Evolutionary conservation across 75 land plant genomes (phyloP).

Genomic region (Sequoia sempervirens): DNA sequence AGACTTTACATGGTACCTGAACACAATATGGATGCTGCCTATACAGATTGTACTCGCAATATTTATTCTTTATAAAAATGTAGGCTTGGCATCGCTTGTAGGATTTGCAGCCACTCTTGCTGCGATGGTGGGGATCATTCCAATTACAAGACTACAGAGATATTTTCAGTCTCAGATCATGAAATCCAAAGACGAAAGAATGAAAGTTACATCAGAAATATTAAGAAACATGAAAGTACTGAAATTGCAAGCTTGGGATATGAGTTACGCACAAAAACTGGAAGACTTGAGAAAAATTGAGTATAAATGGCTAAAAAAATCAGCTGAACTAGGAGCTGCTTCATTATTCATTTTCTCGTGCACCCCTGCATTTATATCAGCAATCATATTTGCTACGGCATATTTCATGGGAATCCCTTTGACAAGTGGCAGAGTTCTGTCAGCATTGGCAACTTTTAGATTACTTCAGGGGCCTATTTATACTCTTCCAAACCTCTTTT

Average conservation of each 20-base stretch:
- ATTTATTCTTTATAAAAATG: constrained; percentile 38
- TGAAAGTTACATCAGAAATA: too few species aligned
- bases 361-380: constrained; percentile 66
- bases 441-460: constrained; percentile 78
- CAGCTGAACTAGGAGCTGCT: too few species aligned
- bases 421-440: constrained; percentile 67
- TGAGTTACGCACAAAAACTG: too few species aligned
- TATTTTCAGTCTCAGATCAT: constrained; percentile 60
- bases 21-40: constrained; percentile 70
- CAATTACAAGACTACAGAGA: constrained; percentile 49
- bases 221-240: too few species aligned
- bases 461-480: constrained; percentile 79
- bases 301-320: too few species aligned
- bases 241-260: too few species aligned
- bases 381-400: constrained; percentile 65
- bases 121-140: constrained; percentile 59
- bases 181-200: constrained; percentile 70
- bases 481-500: constrained; percentile 65
- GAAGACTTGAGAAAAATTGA: too few species aligned
- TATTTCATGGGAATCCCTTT: constrained; percentile 70
- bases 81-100: constrained; percentile 55
- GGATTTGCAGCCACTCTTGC: constrained; percentile 58
- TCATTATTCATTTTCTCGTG: too few species aligned
- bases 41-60: constrained; percentile 69
- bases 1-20: constrained; percentile 59